Evolutionary conservation across 139 green algal genomes (phyloP).

Genomic region (Spirogloea muscicola): DNA sequence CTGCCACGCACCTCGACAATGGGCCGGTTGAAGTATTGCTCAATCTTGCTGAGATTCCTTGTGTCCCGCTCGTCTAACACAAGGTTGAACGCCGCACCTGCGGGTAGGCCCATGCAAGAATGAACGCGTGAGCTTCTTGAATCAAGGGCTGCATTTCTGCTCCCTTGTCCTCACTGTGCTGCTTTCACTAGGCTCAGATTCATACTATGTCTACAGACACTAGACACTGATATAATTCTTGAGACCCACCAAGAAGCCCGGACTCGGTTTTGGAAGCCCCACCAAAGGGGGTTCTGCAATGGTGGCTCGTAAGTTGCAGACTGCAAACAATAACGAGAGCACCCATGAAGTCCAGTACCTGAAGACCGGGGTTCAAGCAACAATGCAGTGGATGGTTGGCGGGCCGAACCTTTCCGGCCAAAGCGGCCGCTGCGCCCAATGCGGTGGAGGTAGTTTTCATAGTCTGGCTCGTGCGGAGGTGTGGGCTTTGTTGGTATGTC

Average conservation of each 20-base stretch:
- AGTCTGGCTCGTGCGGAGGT: constrained; percentile 76
- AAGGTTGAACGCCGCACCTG: constrained; percentile 53
- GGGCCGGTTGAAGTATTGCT: constrained; percentile 74
- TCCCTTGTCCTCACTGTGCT: not conserved
- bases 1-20: constrained; percentile 66
- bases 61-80: constrained; percentile 46
- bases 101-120: not conserved
- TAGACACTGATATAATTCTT: not conserved
- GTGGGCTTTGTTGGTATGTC: constrained; percentile 72
- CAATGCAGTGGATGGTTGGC: not conserved
- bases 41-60: constrained; percentile 65
- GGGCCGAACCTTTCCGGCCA: constrained; percentile 83
- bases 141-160: too few relatives aligned
- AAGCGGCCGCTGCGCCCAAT: constrained; percentile 93
- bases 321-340: too few relatives aligned
- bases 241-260: not conserved
- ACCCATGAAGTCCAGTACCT: not conserved
- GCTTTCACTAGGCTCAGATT: not conserved
- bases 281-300: not conserved
- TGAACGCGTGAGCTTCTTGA: too few relatives aligned
- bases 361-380: not conserved
- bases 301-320: too few relatives aligned
- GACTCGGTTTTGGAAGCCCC: constrained; percentile 1
- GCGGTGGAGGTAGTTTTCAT: constrained; percentile 97
- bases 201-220: not conserved